Percentiles rank a stretch among this genome's conserved stretches.
These are phyloP conservation scores for Pythium chondricola DNA, from an alignment of 352 stramenopile species.

Conservation along the genomic window DNA sequence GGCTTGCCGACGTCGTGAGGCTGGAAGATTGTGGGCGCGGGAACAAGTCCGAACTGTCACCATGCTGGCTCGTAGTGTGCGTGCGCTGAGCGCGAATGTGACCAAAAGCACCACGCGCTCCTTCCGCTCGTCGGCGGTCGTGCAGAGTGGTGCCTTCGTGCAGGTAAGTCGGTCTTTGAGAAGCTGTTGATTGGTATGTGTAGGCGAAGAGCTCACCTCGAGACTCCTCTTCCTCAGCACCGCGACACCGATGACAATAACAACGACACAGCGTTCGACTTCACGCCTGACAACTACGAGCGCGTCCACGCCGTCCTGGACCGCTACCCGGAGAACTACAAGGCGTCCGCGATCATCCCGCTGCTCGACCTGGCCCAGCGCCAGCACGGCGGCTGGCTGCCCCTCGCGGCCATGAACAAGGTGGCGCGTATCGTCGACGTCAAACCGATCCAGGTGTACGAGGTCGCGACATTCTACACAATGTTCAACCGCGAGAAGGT, in stretches of 20 bases:
- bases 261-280: constrained; percentile 94
- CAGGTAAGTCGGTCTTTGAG: constrained; percentile 8
- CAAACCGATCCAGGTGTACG: constrained; percentile 96
- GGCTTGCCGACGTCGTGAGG: constrained; percentile 5
- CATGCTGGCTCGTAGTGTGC: constrained; percentile 63
- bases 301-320: constrained; percentile 92
- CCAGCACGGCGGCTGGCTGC: constrained; percentile 97
- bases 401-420: constrained; percentile 99
- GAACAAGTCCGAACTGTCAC: background rate
- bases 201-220: background rate
- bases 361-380: constrained; percentile 96
- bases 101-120: constrained; percentile 21
- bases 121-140: constrained; percentile 45
- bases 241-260: constrained; percentile 97
- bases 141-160: constrained; percentile 21
- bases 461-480: constrained; percentile 99
- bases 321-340: constrained; percentile 99
- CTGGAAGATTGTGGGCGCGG: constrained; percentile 16
- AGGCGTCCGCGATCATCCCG: constrained; percentile 97
- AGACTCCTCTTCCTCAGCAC: constrained; percentile 58
- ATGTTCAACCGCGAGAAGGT: constrained; percentile 98
- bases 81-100: constrained; percentile 27
- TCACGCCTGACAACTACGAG: constrained; percentile 97
- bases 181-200: background rate
- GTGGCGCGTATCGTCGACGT: constrained; percentile 97